Evolutionary conservation across 2,329 filamentous ascomycete species (phyloP).

Genomic region (Emmonsiellopsis sp.): DNA sequence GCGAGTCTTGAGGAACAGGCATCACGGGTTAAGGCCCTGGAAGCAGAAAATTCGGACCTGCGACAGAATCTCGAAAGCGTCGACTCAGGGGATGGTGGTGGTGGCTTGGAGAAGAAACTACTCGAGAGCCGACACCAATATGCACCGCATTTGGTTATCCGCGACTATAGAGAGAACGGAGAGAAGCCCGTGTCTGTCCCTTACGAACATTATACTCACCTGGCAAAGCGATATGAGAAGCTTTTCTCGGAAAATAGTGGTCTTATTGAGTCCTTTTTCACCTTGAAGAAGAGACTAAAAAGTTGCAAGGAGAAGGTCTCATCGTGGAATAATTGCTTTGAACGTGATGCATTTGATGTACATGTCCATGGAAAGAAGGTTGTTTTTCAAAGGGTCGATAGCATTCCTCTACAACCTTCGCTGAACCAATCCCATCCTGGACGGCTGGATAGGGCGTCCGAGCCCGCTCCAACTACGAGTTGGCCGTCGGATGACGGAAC

Average conservation of each 20-base stretch:
- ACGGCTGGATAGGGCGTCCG: not conserved
- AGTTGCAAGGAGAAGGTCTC: conserved; percentile 26
- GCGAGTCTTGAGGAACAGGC: conserved; percentile 13
- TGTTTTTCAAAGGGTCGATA: conserved; percentile 19
- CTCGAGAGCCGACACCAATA: not conserved
- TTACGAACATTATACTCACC: conserved; percentile 11
- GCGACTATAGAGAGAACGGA: not conserved
- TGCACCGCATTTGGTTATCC: conserved; percentile 3
- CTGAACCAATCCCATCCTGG: not conserved
- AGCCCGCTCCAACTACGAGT: not conserved
- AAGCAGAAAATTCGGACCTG: conserved; percentile 2
- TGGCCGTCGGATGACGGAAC: not conserved
- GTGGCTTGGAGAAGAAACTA: not conserved
- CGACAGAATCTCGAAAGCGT: not conserved
- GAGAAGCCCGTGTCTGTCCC: conserved; percentile 5
- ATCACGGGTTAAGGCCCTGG: conserved; percentile 1
- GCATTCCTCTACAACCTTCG: not conserved
- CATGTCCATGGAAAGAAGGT: conserved; percentile 19
- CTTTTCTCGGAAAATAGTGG: conserved; percentile 24
- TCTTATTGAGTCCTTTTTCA: conserved; percentile 19
- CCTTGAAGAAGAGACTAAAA: conserved; percentile 23
- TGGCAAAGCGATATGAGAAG: conserved; percentile 23
- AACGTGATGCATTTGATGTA: conserved; percentile 22
- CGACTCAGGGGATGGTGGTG: not conserved
- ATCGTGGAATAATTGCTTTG: conserved; percentile 22